phyloP scores from a whole-genome alignment of 176 grass and related monocot genomes.

The Cenchrus fungigraminus region DNA sequence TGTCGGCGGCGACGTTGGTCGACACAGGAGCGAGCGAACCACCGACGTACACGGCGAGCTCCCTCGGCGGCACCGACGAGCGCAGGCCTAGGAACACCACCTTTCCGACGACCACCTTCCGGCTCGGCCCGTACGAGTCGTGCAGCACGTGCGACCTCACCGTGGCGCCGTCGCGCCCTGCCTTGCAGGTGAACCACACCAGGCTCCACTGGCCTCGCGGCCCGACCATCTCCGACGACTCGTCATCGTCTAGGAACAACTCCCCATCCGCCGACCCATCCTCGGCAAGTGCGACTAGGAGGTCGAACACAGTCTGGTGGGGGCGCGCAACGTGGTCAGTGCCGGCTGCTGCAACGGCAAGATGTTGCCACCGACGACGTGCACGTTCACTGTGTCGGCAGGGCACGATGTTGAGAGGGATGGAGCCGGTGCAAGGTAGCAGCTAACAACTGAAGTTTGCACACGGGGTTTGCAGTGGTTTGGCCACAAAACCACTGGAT shows the following conservation, averaged over 20 bases:
- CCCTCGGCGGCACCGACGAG: background rate
- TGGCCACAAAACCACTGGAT: no score
- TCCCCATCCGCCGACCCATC: slow-evolving; percentile 47
- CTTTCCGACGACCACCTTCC: slow-evolving; percentile 49
- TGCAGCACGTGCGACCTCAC: slow-evolving; percentile 64
- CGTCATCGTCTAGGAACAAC: slow-evolving; percentile 75
- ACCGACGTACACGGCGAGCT: slow-evolving; percentile 27
- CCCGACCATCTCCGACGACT: slow-evolving; percentile 66
- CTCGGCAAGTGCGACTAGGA: slow-evolving; percentile 60
- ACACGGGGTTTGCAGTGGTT: no score
- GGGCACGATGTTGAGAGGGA: slow-evolving; percentile 25
- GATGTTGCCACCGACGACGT: slow-evolving; percentile 63
- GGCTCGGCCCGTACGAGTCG: slow-evolving; percentile 47
- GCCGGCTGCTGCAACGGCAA: slow-evolving; percentile 52
- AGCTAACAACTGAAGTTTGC: no score
- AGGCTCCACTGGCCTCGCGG: slow-evolving; percentile 44
- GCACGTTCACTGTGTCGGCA: slow-evolving; percentile 63
- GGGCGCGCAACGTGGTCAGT: slow-evolving; percentile 50
- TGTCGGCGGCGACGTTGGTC: no score
- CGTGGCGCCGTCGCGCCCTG: slow-evolving; percentile 17
- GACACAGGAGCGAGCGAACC: no score
- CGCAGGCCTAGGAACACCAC: slow-evolving; percentile 66
- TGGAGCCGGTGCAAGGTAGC: no score
- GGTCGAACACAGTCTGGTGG: slow-evolving; percentile 48
- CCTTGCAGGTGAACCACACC: slow-evolving; percentile 44